These are phyloP conservation scores for Pseudonectria foliicola DNA, from an alignment of 2,329 filamentous ascomycete species.

Conservation along the genomic window DNA sequence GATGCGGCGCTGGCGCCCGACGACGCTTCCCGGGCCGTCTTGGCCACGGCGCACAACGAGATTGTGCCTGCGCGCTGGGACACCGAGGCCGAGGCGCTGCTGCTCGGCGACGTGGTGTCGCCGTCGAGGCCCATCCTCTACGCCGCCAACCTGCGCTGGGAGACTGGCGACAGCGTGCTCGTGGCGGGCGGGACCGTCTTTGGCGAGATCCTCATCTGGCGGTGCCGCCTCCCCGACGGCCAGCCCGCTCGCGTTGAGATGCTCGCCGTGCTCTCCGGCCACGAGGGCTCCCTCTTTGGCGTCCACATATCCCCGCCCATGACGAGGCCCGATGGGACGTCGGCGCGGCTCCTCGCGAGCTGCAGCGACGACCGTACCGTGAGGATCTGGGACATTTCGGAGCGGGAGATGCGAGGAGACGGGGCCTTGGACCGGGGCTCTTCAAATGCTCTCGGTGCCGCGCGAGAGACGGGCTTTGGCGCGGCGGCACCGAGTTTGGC, in stretches of 20 bases:
- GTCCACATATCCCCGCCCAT: slow-evolving; percentile 66
- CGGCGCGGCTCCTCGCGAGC: slow-evolving; percentile 65
- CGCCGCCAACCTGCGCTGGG: slow-evolving; percentile 66
- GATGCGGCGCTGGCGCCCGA: slow-evolving; percentile 51
- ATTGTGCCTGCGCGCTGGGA: slow-evolving; percentile 46
- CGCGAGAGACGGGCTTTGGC: slow-evolving; percentile 58
- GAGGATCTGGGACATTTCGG: slow-evolving; percentile 76
- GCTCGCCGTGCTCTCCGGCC: slow-evolving; percentile 53
- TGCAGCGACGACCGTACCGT: slow-evolving; percentile 95
- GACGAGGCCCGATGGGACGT: slow-evolving; percentile 26
- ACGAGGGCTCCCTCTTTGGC: slow-evolving; percentile 92
- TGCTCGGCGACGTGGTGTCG: slow-evolving; percentile 46
- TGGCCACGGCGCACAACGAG: slow-evolving; percentile 85
- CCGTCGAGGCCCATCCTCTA: slow-evolving; percentile 82
- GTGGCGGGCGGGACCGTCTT: slow-evolving; percentile 89
- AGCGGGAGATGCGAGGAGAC: slow-evolving; percentile 24
- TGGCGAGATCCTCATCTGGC: slow-evolving; percentile 90
- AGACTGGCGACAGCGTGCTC: slow-evolving; percentile 52
- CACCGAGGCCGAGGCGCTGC: slow-evolving; percentile 21
- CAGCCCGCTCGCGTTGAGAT: slow-evolving; percentile 30
- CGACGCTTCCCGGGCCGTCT: slow-evolving; percentile 38
- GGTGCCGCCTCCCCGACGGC: slow-evolving; percentile 40
- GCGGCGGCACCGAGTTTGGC: slow-evolving; percentile 8
- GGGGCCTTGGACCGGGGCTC: slow-evolving; percentile 1
- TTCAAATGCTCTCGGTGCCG: slow-evolving; percentile 22